These are phyloP conservation scores for Podaxis pistillaris DNA, from an alignment of 768 basidiomycete genomes.

Conservation along the genomic window DNA sequence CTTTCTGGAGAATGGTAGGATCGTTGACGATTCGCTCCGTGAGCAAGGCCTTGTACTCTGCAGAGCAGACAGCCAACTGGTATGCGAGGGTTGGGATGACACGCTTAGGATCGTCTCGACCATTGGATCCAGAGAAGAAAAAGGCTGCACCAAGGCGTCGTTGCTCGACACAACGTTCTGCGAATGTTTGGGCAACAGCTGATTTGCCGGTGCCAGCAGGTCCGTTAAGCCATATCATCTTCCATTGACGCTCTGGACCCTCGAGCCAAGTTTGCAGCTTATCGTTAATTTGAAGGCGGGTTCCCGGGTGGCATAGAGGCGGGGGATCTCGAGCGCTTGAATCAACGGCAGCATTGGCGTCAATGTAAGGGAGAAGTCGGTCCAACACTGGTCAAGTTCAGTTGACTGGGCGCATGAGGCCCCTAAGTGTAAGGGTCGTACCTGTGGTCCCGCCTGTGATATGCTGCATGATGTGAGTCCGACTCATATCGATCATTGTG, in stretches of 20 bases:
- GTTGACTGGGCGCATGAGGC: not conserved
- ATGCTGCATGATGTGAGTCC: not conserved
- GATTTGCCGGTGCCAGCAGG: conserved; percentile 11
- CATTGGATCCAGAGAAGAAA: conserved; percentile 3
- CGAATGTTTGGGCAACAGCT: conserved; percentile 2
- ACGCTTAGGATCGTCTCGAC: not conserved
- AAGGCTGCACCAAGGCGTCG: conserved; percentile 8
- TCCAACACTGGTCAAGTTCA: not conserved
- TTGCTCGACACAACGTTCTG: not conserved
- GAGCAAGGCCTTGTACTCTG: not conserved
- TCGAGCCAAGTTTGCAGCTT: not conserved
- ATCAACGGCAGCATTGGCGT: not conserved
- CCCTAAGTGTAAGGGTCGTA: no score
- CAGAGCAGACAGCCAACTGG: not conserved
- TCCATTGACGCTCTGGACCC: not conserved
- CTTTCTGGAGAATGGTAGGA: not conserved
- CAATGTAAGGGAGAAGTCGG: not conserved
- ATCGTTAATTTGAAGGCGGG: not conserved
- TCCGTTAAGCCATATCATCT: conserved; percentile 11
- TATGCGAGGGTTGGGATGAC: conserved; percentile 4
- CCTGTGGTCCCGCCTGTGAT: no score
- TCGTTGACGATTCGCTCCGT: not conserved
- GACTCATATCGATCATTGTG: not conserved
- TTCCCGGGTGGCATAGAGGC: not conserved
- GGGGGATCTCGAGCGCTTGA: not conserved